Evolutionary conservation across 495 filamentous ascomycete genomes (phyloP).

Genomic region (Stereocaulon alpinum): DNA sequence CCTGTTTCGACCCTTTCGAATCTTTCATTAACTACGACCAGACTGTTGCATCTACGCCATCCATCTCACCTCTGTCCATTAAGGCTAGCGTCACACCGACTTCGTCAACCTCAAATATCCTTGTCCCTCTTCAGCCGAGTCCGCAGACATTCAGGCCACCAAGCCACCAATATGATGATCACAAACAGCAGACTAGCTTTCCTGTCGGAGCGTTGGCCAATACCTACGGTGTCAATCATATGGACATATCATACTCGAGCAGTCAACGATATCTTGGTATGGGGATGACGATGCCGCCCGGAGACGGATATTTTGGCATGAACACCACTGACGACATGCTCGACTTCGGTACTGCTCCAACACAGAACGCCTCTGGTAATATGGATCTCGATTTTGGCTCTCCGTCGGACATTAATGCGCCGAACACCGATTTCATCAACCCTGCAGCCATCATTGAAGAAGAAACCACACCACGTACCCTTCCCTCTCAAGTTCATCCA

Average conservation of each 20-base stretch:
- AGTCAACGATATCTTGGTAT: constrained; percentile 33
- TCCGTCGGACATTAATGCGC: constrained; percentile 32
- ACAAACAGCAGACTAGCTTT: constrained; percentile 84
- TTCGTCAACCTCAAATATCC: constrained; percentile 25
- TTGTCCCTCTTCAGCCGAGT: constrained; percentile 28
- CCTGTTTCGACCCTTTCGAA: constrained; percentile 36
- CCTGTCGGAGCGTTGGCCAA: constrained; percentile 66
- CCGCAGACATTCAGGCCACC: constrained; percentile 60
- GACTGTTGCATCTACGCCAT: constrained; percentile 34
- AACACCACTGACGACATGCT: constrained; percentile 41
- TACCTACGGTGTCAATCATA: constrained; percentile 55
- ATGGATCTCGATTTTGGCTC: constrained; percentile 53
- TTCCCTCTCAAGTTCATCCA: constrained; percentile 43
- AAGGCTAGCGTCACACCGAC: constrained; percentile 27
- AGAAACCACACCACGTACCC: constrained; percentile 36
- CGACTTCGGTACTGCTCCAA: constrained; percentile 50
- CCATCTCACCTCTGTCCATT: constrained; percentile 33
- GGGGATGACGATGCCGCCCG: constrained; percentile 24
- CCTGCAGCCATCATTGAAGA: constrained; percentile 58
- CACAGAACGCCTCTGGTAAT: constrained; percentile 32
- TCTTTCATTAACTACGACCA: constrained; percentile 41
- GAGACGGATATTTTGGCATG: constrained; percentile 38
- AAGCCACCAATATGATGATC: constrained; percentile 84
- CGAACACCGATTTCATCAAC: constrained; percentile 50
- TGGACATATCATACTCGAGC: constrained; percentile 41